Percentiles rank a stretch among this genome's conserved stretches.
Conservation (phyloP, 176 grass and related monocot species). For the Bothriochloa decipiens region DNA sequence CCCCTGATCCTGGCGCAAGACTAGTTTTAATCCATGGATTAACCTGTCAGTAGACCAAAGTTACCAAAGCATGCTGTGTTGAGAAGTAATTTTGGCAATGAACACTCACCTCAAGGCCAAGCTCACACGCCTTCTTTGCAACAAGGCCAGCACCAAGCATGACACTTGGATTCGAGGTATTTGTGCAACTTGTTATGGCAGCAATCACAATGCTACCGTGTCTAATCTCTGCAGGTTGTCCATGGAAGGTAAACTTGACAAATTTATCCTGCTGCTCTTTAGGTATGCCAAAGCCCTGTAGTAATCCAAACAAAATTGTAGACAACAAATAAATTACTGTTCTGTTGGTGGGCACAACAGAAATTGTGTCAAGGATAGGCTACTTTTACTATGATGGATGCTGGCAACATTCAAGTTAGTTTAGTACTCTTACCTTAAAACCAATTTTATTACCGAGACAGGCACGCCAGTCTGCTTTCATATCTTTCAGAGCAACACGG, state of each 20-base stretch:
- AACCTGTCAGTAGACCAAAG: conserved; percentile 8
- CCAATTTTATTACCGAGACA: not conserved
- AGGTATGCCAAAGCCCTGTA: conserved; percentile 27
- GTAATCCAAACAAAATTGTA: conserved; percentile 1
- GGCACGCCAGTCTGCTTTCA: conserved; percentile 24
- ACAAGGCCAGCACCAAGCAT: conserved; percentile 52
- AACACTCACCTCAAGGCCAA: conserved; percentile 46
- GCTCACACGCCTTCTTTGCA: conserved; percentile 50
- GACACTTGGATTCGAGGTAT: conserved; percentile 50
- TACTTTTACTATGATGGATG: conserved; percentile 10
- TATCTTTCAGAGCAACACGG: conserved; percentile 20
- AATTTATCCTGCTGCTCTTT: conserved; percentile 11
- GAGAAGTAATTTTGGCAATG: conserved; percentile 4
- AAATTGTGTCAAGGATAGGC: not conserved
- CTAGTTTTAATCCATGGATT: conserved; percentile 30
- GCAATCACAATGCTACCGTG: conserved; percentile 52
- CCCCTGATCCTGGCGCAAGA: conserved; percentile 25
- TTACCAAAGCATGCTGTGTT: not conserved
- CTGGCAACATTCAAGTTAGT: not conserved
- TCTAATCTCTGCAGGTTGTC: conserved; percentile 31
- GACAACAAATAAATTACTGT: not conserved
- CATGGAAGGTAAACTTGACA: conserved; percentile 16
- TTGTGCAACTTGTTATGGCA: conserved; percentile 55
- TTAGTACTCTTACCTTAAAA: conserved; percentile 27
- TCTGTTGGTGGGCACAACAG: not conserved